Evolutionary conservation across 78 protist species (phyloP).

Genomic region (Dictyostelium citrinum): DNA sequence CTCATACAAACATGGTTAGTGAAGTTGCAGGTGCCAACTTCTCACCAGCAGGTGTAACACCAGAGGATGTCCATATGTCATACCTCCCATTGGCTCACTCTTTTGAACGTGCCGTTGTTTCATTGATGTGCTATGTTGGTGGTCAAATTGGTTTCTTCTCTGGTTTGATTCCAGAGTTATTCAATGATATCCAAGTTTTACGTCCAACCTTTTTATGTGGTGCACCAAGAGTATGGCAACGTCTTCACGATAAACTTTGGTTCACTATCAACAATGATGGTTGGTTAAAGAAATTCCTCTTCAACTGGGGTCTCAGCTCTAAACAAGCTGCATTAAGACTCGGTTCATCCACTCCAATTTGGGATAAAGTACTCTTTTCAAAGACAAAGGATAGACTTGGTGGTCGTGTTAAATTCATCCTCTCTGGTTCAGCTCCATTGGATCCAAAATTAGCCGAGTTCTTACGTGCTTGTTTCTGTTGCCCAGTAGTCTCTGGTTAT

Average conservation of each 20-base stretch:
- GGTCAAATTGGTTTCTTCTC: slow-evolving; percentile 85
- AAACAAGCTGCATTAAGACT: slow-evolving; percentile 70
- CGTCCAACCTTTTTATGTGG: slow-evolving; percentile 93
- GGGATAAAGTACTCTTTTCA: slow-evolving; percentile 87
- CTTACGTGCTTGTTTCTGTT: slow-evolving; percentile 80
- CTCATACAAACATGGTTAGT: slow-evolving; percentile 50
- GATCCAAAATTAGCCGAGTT: slow-evolving; percentile 83
- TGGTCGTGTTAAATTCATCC: slow-evolving; percentile 88
- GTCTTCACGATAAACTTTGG: slow-evolving; percentile 86
- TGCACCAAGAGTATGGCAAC: slow-evolving; percentile 96
- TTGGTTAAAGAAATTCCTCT: slow-evolving; percentile 71
- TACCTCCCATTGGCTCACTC: slow-evolving; percentile 98
- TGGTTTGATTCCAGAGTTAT: slow-evolving; percentile 76
- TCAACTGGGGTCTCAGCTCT: slow-evolving; percentile 76
- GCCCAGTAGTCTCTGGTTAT: slow-evolving; percentile 93
- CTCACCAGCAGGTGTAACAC: slow-evolving; percentile 58
- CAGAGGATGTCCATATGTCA: slow-evolving; percentile 80
- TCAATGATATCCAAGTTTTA: slow-evolving; percentile 87
- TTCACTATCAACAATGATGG: slow-evolving; percentile 25
- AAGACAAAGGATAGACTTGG: slow-evolving; percentile 84
- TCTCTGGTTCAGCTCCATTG: slow-evolving; percentile 96
- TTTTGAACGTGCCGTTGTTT: slow-evolving; percentile 87
- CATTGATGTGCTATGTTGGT: slow-evolving; percentile 48
- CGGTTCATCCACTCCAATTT: slow-evolving; percentile 69
- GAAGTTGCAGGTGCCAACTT: slow-evolving; percentile 59